A percentile compares a stretch with the other conserved stretches of the same genome.
Conservation (phyloP, 2,329 filamentous ascomycete species). For the Incumbomyces delicatus region DNA sequence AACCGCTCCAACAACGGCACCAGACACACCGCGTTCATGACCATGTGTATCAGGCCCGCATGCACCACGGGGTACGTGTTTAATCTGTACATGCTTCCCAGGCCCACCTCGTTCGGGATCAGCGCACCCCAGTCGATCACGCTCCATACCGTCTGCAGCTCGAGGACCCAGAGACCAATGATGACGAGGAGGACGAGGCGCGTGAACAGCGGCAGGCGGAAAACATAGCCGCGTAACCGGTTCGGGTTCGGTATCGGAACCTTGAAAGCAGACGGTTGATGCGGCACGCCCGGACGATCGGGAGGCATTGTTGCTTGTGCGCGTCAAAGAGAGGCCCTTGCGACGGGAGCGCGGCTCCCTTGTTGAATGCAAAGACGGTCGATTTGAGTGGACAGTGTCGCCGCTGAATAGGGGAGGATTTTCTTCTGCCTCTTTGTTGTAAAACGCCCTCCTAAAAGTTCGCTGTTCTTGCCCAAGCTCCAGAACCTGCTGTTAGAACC, state of each 20-base stretch:
- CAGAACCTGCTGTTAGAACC: too few species aligned
- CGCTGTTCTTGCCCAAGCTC: not conserved
- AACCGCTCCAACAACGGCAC: conserved; percentile 88
- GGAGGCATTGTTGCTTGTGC: not conserved
- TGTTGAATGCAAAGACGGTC: too few species aligned
- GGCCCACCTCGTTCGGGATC: conserved; percentile 63
- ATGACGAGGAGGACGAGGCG: conserved; percentile 59
- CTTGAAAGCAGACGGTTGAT: conserved; percentile 27
- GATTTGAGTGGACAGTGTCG: too few species aligned
- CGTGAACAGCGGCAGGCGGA: conserved; percentile 81
- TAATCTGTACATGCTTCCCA: conserved; percentile 85
- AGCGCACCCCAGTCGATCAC: conserved; percentile 68
- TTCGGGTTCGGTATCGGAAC: conserved; percentile 53
- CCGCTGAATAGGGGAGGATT: too few species aligned
- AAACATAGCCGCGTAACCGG: conserved; percentile 69
- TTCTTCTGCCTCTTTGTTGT: too few species aligned
- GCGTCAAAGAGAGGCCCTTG: not conserved
- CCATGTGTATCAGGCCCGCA: conserved; percentile 64
- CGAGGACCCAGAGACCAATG: conserved; percentile 57
- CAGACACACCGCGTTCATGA: conserved; percentile 70
- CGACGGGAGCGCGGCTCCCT: too few species aligned
- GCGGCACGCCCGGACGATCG: not conserved
- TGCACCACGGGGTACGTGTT: conserved; percentile 91
- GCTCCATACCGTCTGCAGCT: conserved; percentile 61
- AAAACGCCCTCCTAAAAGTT: not conserved